Conservation (phyloP, 306 rosid species). For the Crotalaria pallida region DNA sequence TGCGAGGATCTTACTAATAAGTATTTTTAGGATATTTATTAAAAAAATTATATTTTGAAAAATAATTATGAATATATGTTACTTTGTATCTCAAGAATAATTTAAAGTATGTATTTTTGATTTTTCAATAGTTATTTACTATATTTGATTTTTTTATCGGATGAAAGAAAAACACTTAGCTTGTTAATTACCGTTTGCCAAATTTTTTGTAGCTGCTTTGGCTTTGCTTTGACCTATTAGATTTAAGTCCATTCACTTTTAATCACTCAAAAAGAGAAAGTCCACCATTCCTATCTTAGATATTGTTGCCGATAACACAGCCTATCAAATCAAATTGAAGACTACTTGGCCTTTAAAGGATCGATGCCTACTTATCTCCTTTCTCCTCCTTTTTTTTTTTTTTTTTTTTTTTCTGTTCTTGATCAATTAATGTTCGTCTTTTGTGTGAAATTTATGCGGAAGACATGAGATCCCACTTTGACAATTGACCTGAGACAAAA, state of each 20-base stretch:
- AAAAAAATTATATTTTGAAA: too few relatives aligned
- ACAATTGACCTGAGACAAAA: constrained; percentile 12
- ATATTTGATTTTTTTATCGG: too few relatives aligned
- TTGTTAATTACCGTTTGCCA: too few relatives aligned
- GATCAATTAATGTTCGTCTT: constrained; percentile 8
- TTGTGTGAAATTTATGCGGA: constrained; percentile 7
- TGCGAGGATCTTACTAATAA: too few relatives aligned
- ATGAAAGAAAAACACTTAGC: too few relatives aligned
- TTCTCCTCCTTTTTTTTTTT: background rate
- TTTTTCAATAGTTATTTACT: too few relatives aligned
- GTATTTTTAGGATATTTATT: too few relatives aligned
- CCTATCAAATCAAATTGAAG: constrained; percentile 17
- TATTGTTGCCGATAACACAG: background rate
- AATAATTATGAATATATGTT: too few relatives aligned
- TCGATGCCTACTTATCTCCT: constrained; percentile 19
- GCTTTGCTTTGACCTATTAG: background rate
- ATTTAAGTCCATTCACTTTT: background rate
- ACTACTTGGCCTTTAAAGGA: constrained; percentile 23
- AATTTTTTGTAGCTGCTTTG: background rate
- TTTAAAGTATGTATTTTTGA: too few relatives aligned
- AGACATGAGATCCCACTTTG: constrained; percentile 6
- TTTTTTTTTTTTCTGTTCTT: background rate
- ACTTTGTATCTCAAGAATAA: too few relatives aligned
- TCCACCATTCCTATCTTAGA: background rate
- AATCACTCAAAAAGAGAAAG: background rate